phyloP scores from a whole-genome alignment of 1,284 basidiomycete species.

The Puccinia coronata region DNA sequence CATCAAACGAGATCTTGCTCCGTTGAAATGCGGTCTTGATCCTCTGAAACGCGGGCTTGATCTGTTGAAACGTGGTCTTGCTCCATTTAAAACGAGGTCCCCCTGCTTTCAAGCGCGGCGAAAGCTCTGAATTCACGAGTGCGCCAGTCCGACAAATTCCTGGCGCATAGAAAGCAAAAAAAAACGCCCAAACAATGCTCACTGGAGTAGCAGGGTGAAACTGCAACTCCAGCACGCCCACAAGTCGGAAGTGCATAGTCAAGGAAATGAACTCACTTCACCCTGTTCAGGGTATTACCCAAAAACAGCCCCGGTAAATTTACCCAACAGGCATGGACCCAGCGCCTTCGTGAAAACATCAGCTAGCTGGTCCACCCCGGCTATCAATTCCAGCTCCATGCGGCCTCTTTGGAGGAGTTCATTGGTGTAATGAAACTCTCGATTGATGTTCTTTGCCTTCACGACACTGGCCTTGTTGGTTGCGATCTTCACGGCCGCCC shows the following conservation, averaged over 20 bases:
- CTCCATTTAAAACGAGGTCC: too few species aligned
- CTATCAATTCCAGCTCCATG: background rate
- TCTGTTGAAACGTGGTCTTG: too few species aligned
- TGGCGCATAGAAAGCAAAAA: background rate
- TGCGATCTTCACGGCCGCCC: background rate
- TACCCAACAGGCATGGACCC: background rate
- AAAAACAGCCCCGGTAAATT: background rate
- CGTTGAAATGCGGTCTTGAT: too few species aligned
- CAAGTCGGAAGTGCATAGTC: too few species aligned
- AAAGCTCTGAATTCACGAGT: too few species aligned
- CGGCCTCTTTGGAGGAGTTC: background rate
- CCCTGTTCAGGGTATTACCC: background rate
- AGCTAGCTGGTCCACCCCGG: background rate
- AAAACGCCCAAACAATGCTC: background rate
- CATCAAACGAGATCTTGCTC: too few species aligned
- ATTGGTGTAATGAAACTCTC: slow-evolving; percentile 18
- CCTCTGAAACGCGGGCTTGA: too few species aligned
- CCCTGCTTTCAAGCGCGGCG: too few species aligned
- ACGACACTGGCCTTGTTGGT: background rate
- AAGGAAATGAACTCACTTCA: too few species aligned
- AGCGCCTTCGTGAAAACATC: slow-evolving; percentile 23
- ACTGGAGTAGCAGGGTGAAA: too few species aligned
- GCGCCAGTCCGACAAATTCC: too few species aligned
- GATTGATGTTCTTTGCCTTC: background rate
- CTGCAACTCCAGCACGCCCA: too few species aligned